Percentiles rank a stretch among this genome's conserved stretches.
Evolutionary conservation across 441 rosid species (phyloP).

Genomic region (Adansonia grandidieri): DNA sequence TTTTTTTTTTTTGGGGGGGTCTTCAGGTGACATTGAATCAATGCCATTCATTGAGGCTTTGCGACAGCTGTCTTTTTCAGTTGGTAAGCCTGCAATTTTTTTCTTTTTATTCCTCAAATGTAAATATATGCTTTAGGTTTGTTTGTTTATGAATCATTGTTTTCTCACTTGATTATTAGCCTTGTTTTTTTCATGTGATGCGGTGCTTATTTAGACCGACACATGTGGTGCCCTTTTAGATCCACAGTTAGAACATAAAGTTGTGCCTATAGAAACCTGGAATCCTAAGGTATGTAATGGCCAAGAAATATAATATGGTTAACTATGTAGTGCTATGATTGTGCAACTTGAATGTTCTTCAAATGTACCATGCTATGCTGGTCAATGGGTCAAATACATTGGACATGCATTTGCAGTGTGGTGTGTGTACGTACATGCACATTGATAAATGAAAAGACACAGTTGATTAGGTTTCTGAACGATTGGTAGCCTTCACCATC

Average conservation of each 20-base stretch:
- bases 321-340: background rate
- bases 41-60: conserved; percentile 85
- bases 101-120: conserved; percentile 17
- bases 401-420: background rate
- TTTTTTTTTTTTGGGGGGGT: background rate
- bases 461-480: conserved; percentile 2
- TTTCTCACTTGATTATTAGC: background rate
- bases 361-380: background rate
- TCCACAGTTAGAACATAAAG: background rate
- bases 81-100: conserved; percentile 52
- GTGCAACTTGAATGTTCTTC: background rate
- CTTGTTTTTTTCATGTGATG: background rate
- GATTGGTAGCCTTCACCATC: conserved; percentile 3
- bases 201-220: background rate
- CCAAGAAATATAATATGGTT: conserved; percentile 1
- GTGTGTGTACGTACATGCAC: background rate
- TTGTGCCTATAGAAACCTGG: background rate
- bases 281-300: background rate
- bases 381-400: background rate
- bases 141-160: conserved; percentile 12
- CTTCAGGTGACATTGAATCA: conserved; percentile 60
- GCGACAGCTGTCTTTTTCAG: conserved; percentile 72
- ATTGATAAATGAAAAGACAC: background rate
- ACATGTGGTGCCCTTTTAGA: background rate
- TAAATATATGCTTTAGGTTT: conserved; percentile 2